These are phyloP conservation scores for Russula lepida DNA, from an alignment of 768 basidiomycete genomes.

Conservation along the genomic window DNA sequence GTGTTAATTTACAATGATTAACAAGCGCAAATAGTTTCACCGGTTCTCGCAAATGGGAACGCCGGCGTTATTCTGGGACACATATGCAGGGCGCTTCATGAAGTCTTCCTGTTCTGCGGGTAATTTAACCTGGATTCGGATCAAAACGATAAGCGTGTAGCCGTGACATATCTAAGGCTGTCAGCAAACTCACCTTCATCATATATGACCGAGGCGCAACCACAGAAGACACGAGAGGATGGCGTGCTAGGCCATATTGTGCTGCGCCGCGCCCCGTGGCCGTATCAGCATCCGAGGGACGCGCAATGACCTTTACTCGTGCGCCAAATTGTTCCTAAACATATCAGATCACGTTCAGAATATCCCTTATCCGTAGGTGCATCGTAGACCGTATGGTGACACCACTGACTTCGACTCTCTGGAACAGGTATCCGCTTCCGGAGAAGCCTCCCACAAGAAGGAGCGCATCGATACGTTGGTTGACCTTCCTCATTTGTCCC, in stretches of 20 bases:
- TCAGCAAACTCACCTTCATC: constrained; percentile 53
- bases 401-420: constrained; percentile 58
- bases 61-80: constrained; percentile 67
- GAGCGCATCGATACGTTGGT: constrained; percentile 71
- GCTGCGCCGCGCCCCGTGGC: constrained; percentile 87
- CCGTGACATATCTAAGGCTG: not conserved
- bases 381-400: constrained; percentile 1
- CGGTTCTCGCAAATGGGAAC: constrained; percentile 79
- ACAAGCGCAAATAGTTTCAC: constrained; percentile 28
- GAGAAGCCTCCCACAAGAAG: constrained; percentile 88
- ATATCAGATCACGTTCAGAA: not conserved
- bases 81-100: constrained; percentile 78
- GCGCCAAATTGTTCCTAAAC: constrained; percentile 55
- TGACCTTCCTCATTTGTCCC: constrained; percentile 57
- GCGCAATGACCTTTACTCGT: constrained; percentile 65
- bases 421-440: constrained; percentile 77
- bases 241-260: constrained; percentile 71
- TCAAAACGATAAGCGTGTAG: not conserved
- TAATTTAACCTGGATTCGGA: constrained; percentile 58
- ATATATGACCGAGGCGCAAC: constrained; percentile 79
- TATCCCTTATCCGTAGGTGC: constrained; percentile 7
- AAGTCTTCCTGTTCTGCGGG: constrained; percentile 83
- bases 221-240: constrained; percentile 70
- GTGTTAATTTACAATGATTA: not conserved
- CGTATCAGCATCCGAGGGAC: constrained; percentile 82